A percentile compares a stretch with the other conserved stretches of the same genome.
Conservation (phyloP, 345 rosid species). For the Pseudoturritis turrita region DNA sequence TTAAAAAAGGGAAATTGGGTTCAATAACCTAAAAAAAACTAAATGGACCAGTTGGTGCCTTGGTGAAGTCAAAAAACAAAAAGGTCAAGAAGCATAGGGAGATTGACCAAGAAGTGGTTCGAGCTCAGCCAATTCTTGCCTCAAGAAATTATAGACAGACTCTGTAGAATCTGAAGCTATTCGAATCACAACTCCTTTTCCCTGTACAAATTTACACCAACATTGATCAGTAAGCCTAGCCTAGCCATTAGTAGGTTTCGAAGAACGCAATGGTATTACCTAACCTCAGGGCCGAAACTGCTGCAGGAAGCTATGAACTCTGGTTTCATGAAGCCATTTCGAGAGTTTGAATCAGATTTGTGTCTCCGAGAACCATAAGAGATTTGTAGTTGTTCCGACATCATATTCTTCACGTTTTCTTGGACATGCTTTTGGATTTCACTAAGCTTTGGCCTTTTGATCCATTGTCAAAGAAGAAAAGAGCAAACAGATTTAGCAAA, state of each 20-base stretch:
- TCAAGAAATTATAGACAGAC: constrained; percentile 71
- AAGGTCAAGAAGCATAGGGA: constrained; percentile 49
- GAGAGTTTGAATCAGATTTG: constrained; percentile 25
- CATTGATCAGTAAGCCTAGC: background rate
- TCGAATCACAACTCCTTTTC: constrained; percentile 62
- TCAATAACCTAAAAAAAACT: no score
- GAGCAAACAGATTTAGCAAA: constrained; percentile 3
- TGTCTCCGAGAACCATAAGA: constrained; percentile 36
- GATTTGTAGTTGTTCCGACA: constrained; percentile 61
- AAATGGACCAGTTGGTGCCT: no score
- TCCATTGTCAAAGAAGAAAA: background rate
- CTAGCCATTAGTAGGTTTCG: background rate
- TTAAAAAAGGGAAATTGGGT: no score
- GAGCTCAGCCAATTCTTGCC: constrained; percentile 51
- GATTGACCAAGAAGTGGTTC: constrained; percentile 64
- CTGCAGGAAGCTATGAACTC: constrained; percentile 78
- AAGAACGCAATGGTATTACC: constrained; percentile 26
- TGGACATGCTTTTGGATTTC: constrained; percentile 60
- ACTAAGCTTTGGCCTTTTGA: constrained; percentile 61
- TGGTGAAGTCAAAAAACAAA: no score
- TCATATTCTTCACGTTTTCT: constrained; percentile 71
- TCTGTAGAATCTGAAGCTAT: constrained; percentile 78
- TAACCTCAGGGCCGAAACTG: constrained; percentile 72
- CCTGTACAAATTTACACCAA: no score
- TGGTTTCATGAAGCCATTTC: constrained; percentile 39